Percentiles rank a stretch among this genome's conserved stretches.
These are phyloP conservation scores for Boletus vinaceobasis DNA, from an alignment of 768 basidiomycete species.

Conservation along the genomic window DNA sequence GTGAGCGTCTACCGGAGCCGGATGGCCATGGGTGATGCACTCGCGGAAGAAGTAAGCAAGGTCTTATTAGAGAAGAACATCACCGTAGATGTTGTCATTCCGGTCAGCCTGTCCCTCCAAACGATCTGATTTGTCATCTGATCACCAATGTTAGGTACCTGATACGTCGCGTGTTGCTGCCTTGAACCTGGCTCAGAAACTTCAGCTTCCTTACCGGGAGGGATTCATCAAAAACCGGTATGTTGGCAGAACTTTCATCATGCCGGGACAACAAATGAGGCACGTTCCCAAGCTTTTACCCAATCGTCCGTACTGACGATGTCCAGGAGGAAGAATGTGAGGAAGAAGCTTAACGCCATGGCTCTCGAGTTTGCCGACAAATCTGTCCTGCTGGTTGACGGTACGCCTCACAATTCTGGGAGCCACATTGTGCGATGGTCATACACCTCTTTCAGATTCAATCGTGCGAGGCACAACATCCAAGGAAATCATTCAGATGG, in stretches of 20 bases:
- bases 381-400: slow-evolving; percentile 94
- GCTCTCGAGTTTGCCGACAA: slow-evolving; percentile 92
- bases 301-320: slow-evolving; percentile 1
- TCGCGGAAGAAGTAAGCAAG: slow-evolving; percentile 81
- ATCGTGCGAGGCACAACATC: slow-evolving; percentile 99
- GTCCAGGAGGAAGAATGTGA: slow-evolving; percentile 83
- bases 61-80: slow-evolving; percentile 67
- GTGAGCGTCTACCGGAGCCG: slow-evolving; percentile 96
- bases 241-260: slow-evolving; percentile 97
- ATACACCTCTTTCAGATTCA: slow-evolving; percentile 59
- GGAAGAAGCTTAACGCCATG: slow-evolving; percentile 97
- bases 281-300: slow-evolving; percentile 21
- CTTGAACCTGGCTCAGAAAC: slow-evolving; percentile 87
- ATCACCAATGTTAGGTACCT: slow-evolving; percentile 58
- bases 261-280: slow-evolving; percentile 98
- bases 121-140: neutral
- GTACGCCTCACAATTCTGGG: slow-evolving; percentile 38
- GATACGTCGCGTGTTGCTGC: slow-evolving; percentile 97
- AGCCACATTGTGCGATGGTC: neutral
- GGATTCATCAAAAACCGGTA: slow-evolving; percentile 99
- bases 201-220: slow-evolving; percentile 90
- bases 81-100: slow-evolving; percentile 93
- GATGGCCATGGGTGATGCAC: slow-evolving; percentile 98
- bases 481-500: slow-evolving; percentile 99
- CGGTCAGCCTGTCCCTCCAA: slow-evolving; percentile 42